Percentiles rank a stretch among this genome's conserved stretches.
Conservation (phyloP, 192 early-diverging fungal species). For the Mortierella antarctica region DNA sequence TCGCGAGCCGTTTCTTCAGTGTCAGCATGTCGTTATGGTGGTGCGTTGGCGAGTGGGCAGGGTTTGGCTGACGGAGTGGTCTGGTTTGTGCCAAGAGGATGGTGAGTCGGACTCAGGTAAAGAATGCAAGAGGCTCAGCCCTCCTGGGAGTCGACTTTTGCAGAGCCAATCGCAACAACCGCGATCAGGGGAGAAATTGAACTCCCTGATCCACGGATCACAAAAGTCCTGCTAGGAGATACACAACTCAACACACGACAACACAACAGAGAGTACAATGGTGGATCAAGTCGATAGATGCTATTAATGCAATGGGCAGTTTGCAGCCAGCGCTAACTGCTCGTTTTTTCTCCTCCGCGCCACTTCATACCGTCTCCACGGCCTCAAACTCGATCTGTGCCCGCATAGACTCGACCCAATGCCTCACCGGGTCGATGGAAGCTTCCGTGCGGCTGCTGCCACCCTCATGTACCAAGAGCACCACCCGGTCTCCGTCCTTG, state of each 20-base stretch:
- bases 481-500: constrained; percentile 41
- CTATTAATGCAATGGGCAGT: no score
- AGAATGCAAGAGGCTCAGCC: no score
- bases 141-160: no score
- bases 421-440: constrained; percentile 21
- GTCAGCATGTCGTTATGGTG: constrained; percentile 2
- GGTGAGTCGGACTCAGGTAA: no score
- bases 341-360: neutral
- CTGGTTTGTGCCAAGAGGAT: neutral
- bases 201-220: no score
- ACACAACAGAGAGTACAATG: no score
- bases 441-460: neutral
- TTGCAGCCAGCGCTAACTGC: neutral
- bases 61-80: neutral
- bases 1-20: constrained; percentile 11
- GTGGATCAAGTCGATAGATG: no score
- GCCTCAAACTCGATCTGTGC: constrained; percentile 44
- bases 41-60: neutral
- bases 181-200: no score
- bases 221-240: no score
- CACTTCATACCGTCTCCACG: neutral
- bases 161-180: no score
- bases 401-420: constrained; percentile 45
- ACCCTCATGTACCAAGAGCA: constrained; percentile 31
- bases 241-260: no score